Base-by-base conservation (phyloP, 2,329 filamentous ascomycete genomes). In the Rhinocladiella similis region DNA sequence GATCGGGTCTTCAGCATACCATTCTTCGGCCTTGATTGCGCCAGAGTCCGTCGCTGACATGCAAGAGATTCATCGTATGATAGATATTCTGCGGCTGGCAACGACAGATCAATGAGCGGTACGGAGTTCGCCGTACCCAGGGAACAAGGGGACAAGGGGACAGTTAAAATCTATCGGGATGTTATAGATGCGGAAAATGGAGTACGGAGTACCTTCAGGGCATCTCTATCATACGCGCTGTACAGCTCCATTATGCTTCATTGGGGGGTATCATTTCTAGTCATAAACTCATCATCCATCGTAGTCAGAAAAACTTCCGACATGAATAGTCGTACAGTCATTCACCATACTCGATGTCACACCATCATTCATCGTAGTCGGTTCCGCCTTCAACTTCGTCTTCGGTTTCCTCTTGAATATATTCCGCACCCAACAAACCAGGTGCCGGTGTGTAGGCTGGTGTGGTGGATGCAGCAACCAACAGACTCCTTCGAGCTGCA, bases 371-470 rank as follows among this genome's bases (percentile, higher is more conserved):
- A 38, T 47, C 55, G 19, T 33, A 33, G 29, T 33, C 29, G 10
- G 29, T 10, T 9, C 10, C 29, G 29, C 29, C 29, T 33, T 33
- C 29, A 12, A 7, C 29, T 3, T 33, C 29, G 29, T 12, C 29
- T 33, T 53, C 52, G 3, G 36, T 43, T n/a, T 47, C 53, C 16
- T 36, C 27, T 16, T 50, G 22, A 7, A 54, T 50, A 16, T 39
- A 38, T 5, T 13, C 39, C 2, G n/a, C 29, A n/a, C 50, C 47
- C 50, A 62, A 62, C 3, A 62, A 14, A 12, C 39, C 59, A 18
- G 43, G 27, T 16, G 50, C 59, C 27, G 59, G 59, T 4, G 59
- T 62, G 27, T 62, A 62, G 10, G 56, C 59, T 16, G 59, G 59
- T 14, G 59, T 62, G 7, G 59, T 62, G 5, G 59, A 62, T 2